Conservation (phyloP, 805 yeast species). For the Zygoascus bituminiphila region DNA sequence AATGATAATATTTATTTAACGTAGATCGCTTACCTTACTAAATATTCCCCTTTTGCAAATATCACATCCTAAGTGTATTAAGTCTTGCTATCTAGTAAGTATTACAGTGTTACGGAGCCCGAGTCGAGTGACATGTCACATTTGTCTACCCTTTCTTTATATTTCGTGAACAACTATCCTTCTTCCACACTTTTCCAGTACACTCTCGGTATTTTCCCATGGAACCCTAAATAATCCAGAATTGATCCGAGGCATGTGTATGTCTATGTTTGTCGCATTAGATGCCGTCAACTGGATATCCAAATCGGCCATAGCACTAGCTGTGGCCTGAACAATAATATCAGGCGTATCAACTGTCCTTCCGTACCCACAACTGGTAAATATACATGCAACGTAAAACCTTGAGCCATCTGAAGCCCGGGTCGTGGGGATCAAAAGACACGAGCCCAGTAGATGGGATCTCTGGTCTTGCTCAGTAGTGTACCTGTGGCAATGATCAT, state of each 20-base stretch:
- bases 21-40: too few species aligned
- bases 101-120: too few species aligned
- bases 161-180: constrained; percentile 1
- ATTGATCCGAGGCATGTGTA: constrained; percentile 71
- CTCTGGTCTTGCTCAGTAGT: constrained; percentile 18
- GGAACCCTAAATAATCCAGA: constrained; percentile 77
- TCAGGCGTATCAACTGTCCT: constrained; percentile 33
- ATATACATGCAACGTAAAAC: constrained; percentile 53
- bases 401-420: constrained; percentile 22
- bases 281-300: constrained; percentile 29
- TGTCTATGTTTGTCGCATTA: constrained; percentile 18
- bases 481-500: constrained; percentile 33
- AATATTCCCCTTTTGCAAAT: too few species aligned
- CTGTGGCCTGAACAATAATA: constrained; percentile 46
- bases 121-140: too few species aligned
- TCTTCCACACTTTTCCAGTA: constrained; percentile 28
- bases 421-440: constrained; percentile 39
- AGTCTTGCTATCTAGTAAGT: too few species aligned
- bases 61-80: too few species aligned
- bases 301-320: constrained; percentile 41
- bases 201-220: constrained; percentile 59
- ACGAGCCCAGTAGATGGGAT: constrained; percentile 43
- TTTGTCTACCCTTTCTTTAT: too few species aligned
- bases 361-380: constrained; percentile 55
- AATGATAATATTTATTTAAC: too few species aligned